Base-by-base conservation (phyloP, 2,329 filamentous ascomycete species). In the Exophiala alcalophila region DNA sequence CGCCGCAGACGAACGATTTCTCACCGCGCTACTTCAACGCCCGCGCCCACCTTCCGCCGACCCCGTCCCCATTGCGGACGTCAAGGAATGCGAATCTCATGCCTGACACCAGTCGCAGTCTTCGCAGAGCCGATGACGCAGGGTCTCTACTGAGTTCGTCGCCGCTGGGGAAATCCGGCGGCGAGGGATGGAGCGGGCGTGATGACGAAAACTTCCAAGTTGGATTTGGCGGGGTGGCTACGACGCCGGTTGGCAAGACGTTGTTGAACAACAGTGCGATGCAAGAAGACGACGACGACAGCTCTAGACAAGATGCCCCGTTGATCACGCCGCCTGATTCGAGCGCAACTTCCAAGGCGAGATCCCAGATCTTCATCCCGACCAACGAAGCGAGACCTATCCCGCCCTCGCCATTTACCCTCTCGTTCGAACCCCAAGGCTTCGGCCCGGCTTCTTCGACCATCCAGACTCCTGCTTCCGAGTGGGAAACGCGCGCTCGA, bases 61-160 rank as follows among this genome's bases (percentile, higher is more conserved):
- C 45, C 7, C 49, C 53, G 11, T 53, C 49, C 24, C 52, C 54
- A 24, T 40, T 57, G n/a, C 44, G 48, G 34, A 54, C 50, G 18
- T 51, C 47, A 11, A 42, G 46, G 32, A 52, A 54, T 55, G 52
- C 50, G 19, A 56, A 56, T 37, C 26, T 51, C 12, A 52, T 53
- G 51, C 37, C 49, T 19, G 30, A n/a, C n/a, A n/a, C n/a, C n/a
- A n/a, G n/a, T n/a, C n/a, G n/a, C n/a, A 20, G 9, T 25, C 36
- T 7, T 19, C 27, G 6, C 25, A 23, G 29, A 31, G 21, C 18
- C 5, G 39, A 31, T 32, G 26, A 27, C 27, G n/a, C 19, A 21
- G 14, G 9, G 34, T 32, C 24, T 24, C 29, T 45, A 25, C 18
- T 41, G 38, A 44, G 35, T 16, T 42, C 42, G 23, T 46, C 42